A percentile compares a stretch with the other conserved stretches of the same genome.
These are phyloP conservation scores for Mitragyna speciosa DNA, from an alignment of 257 asterid genomes.

Conservation along the genomic window DNA sequence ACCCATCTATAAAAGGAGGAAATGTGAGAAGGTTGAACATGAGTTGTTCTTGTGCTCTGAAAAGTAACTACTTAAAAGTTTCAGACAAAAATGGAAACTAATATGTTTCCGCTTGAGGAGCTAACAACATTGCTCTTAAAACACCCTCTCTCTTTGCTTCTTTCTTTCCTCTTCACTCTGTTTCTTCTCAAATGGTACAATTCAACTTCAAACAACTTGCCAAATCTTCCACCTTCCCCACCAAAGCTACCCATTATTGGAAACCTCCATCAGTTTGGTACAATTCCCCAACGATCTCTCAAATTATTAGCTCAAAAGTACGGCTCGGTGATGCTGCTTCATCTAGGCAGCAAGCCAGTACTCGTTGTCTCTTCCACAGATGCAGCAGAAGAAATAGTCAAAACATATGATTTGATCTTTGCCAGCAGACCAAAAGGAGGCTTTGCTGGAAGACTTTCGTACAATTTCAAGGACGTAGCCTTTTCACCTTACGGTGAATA, in stretches of 20 bases:
- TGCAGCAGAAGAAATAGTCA: slow-evolving; percentile 1
- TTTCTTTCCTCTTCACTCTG: neutral
- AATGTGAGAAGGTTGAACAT: neutral
- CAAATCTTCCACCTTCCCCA: slow-evolving; percentile 30
- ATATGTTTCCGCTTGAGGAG: neutral
- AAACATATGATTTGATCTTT: neutral
- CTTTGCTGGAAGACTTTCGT: neutral
- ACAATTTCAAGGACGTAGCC: neutral
- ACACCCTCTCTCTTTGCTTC: neutral
- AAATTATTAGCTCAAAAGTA: slow-evolving; percentile 19
- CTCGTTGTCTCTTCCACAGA: slow-evolving; percentile 28
- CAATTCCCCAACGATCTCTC: slow-evolving; percentile 23
- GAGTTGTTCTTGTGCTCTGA: neutral
- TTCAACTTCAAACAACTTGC: neutral
- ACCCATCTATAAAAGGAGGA: neutral
- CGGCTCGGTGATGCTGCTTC: slow-evolving; percentile 41
- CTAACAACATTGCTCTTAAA: neutral
- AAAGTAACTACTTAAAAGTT: too few species aligned
- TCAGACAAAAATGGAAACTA: neutral
- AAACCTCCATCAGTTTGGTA: slow-evolving; percentile 39
- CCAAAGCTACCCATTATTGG: slow-evolving; percentile 38
- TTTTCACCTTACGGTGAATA: slow-evolving; percentile 10
- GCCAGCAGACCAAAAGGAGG: neutral
- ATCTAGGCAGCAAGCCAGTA: slow-evolving; percentile 25
- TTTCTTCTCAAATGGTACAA: neutral